These are phyloP conservation scores for Suillus placidus DNA, from an alignment of 768 basidiomycete genomes.

Conservation along the genomic window DNA sequence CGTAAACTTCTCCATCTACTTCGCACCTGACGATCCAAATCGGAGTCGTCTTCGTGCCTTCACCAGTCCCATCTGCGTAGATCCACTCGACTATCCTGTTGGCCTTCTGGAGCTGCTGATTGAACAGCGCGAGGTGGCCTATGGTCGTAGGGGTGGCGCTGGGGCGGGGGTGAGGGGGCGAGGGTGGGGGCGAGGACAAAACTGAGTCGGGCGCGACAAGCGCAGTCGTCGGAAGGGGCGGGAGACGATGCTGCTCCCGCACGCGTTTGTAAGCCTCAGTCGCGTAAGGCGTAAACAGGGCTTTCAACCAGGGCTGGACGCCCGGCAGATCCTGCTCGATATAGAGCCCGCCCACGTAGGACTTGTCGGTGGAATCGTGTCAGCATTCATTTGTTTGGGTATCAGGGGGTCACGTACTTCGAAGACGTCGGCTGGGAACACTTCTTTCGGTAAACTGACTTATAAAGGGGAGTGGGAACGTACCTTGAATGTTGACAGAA, in stretches of 20 bases:
- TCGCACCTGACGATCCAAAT: conserved; percentile 72
- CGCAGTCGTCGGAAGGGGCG: conserved; percentile 39
- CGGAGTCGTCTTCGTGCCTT: conserved; percentile 66
- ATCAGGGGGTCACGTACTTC: conserved; percentile 49
- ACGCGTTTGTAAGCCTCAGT: conserved; percentile 62
- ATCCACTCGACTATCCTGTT: conserved; percentile 69
- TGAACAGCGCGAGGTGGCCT: conserved; percentile 81
- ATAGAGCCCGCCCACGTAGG: conserved; percentile 80
- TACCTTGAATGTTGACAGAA: conserved; percentile 75
- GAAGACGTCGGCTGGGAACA: conserved; percentile 67
- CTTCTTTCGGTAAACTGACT: neutral
- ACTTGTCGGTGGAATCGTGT: conserved; percentile 40
- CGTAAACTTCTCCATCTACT: conserved; percentile 62
- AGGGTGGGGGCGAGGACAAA: conserved; percentile 11
- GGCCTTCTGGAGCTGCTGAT: conserved; percentile 69
- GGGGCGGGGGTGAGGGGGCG: conserved; percentile 16
- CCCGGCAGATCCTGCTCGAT: conserved; percentile 64
- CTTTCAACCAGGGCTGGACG: conserved; percentile 60
- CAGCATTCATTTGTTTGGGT: conserved; percentile 10
- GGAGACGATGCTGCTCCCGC: conserved; percentile 68
- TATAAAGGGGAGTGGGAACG: conserved; percentile 13
- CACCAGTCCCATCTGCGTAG: conserved; percentile 51
- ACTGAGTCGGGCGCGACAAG: conserved; percentile 7
- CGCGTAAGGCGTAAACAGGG: conserved; percentile 66
- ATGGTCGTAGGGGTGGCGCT: conserved; percentile 32